A percentile compares a stretch with the other conserved stretches of the same genome.
These are phyloP conservation scores for Wickerhamomyces ciferrii DNA, from an alignment of 805 yeast species.

Conservation along the genomic window DNA sequence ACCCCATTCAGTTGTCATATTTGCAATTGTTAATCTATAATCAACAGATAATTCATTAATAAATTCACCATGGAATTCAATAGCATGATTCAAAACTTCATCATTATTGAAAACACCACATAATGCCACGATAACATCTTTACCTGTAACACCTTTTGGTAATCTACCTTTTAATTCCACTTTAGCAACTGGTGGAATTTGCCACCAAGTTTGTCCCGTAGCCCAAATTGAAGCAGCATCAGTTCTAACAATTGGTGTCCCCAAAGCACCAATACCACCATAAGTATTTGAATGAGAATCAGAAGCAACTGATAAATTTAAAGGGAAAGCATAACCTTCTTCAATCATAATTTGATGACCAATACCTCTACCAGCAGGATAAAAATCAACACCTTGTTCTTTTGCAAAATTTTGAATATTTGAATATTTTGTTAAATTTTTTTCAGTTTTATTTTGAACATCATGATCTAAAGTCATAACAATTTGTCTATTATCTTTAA, in stretches of 20 bases:
- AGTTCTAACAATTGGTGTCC: conserved; percentile 97
- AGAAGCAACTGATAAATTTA: conserved; percentile 89
- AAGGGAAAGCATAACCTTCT: conserved; percentile 97
- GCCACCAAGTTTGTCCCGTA: conserved; percentile 99
- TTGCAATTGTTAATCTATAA: conserved; percentile 87
- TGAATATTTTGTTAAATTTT: conserved; percentile 79
- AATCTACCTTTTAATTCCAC: conserved; percentile 81
- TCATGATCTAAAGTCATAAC: conserved; percentile 98
- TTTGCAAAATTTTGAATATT: conserved; percentile 89
- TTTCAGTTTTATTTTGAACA: conserved; percentile 88
- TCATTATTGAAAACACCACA: conserved; percentile 93
- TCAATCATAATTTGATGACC: conserved; percentile 99
- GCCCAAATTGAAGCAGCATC: conserved; percentile 99
- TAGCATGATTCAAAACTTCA: conserved; percentile 90
- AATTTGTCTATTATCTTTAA: conserved; percentile 83
- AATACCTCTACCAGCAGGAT: conserved; percentile 98
- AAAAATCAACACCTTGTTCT: conserved; percentile 90
- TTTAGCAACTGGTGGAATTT: conserved; percentile 96
- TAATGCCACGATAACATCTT: conserved; percentile 92
- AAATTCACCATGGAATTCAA: conserved; percentile 87
- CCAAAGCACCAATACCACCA: conserved; percentile 94
- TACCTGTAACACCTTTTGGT: conserved; percentile 88
- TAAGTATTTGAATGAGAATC: conserved; percentile 98
- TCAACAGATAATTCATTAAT: conserved; percentile 67
- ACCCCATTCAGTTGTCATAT: conserved; percentile 99